These are phyloP conservation scores for Cryptococcus wingfieldii DNA, from an alignment of 1,284 basidiomycete species.

Conservation along the genomic window DNA sequence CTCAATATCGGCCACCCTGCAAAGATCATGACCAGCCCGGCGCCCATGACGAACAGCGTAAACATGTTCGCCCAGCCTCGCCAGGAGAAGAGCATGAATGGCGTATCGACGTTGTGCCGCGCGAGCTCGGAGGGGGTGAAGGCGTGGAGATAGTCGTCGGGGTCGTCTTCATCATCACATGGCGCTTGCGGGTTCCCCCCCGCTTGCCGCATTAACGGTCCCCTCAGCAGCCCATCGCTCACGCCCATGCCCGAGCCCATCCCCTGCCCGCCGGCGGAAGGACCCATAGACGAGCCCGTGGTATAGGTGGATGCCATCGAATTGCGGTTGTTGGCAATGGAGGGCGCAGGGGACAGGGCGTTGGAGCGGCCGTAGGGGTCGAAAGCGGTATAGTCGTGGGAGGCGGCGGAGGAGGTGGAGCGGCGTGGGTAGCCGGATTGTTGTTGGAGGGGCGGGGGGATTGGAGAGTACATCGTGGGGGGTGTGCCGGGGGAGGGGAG, in stretches of 20 bases:
- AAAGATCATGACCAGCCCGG: constrained; percentile 60
- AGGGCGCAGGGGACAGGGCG: not conserved
- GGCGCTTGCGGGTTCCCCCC: constrained; percentile 2
- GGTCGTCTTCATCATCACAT: constrained; percentile 40
- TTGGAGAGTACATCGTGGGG: too few relatives aligned
- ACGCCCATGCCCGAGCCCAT: too few relatives aligned
- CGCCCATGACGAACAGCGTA: constrained; percentile 49
- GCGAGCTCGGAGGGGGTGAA: constrained; percentile 31
- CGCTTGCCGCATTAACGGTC: not conserved
- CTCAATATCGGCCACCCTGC: constrained; percentile 71
- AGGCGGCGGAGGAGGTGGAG: constrained; percentile 30
- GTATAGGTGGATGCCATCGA: too few relatives aligned
- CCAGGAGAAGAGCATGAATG: constrained; percentile 42
- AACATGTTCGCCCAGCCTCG: constrained; percentile 56
- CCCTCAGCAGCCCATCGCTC: not conserved
- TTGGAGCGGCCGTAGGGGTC: constrained; percentile 9
- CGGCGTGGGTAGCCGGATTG: constrained; percentile 24
- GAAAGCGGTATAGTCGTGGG: constrained; percentile 20
- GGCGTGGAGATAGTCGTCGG: constrained; percentile 60
- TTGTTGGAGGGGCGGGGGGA: constrained; percentile 22
- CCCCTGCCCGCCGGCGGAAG: not conserved
- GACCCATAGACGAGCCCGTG: not conserved
- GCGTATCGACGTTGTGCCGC: constrained; percentile 44
- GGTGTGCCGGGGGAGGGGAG: too few relatives aligned
- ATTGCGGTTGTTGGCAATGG: constrained; percentile 13